Evolutionary conservation across 2,329 filamentous ascomycete genomes (phyloP).

Genomic region (Sordariomycetes sp.): DNA sequence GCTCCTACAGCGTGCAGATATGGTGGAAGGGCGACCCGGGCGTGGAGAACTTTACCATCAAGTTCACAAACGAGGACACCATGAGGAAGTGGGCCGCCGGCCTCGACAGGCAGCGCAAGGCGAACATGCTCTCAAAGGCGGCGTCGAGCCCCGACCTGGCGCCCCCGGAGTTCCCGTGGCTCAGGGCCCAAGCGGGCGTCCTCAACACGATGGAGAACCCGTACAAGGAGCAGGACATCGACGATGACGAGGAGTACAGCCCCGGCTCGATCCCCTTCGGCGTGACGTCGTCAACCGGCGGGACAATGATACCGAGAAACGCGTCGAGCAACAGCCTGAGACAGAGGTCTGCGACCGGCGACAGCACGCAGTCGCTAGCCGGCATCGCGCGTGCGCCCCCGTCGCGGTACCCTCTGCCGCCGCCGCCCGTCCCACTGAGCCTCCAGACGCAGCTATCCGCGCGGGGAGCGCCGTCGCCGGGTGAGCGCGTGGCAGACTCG

Average conservation of each 20-base stretch:
- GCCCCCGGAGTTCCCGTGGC: constrained; percentile 69
- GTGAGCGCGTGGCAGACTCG: constrained; percentile 55
- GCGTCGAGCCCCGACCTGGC: constrained; percentile 27
- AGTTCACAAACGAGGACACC: constrained; percentile 78
- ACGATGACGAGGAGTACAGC: constrained; percentile 43
- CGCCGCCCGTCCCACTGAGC: constrained; percentile 45
- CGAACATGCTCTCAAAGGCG: constrained; percentile 35
- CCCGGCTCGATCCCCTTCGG: constrained; percentile 4
- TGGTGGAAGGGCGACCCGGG: constrained; percentile 97
- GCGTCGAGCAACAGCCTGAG: constrained; percentile 64
- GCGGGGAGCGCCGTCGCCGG: constrained; percentile 40
- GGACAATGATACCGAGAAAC: constrained; percentile 43
- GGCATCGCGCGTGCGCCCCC: constrained; percentile 47
- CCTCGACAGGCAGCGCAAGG: constrained; percentile 64
- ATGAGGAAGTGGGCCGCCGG: constrained; percentile 87
- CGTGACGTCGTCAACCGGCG: constrained; percentile 15
- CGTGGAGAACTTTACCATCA: constrained; percentile 92
- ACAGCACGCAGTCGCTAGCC: constrained; percentile 47
- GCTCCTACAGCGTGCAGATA: constrained; percentile 89
- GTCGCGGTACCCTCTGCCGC: constrained; percentile 57
- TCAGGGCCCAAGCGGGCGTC: constrained; percentile 49
- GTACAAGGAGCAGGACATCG: constrained; percentile 53
- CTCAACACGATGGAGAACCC: constrained; percentile 55
- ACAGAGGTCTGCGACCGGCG: constrained; percentile 62
- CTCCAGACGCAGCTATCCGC: constrained; percentile 44